Evolutionary conservation across 345 rosid species (phyloP).

Genomic region (Gossypium thurberi): DNA sequence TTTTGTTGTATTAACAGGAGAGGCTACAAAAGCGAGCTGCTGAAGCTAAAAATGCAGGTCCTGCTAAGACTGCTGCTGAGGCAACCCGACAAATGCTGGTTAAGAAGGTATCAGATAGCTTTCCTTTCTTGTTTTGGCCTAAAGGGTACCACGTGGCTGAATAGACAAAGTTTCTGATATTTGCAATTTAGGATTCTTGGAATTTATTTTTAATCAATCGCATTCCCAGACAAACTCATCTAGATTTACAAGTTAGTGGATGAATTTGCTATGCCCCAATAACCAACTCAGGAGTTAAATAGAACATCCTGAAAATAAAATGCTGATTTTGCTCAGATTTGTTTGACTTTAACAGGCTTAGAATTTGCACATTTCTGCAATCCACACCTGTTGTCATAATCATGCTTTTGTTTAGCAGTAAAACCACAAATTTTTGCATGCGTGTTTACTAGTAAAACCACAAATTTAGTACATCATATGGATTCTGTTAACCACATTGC

Average conservation of each 20-base stretch:
- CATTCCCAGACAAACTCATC: no score
- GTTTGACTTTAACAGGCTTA: no score
- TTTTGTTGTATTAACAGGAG: constrained; percentile 43
- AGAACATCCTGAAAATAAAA: no score
- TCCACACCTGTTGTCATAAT: not conserved
- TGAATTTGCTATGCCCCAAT: no score
- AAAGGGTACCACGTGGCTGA: not conserved
- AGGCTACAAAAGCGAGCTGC: constrained; percentile 77
- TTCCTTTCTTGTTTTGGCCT: not conserved
- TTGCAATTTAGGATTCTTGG: no score
- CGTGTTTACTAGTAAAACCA: not conserved
- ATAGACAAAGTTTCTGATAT: not conserved
- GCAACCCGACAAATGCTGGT: constrained; percentile 55
- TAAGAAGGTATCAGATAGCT: constrained; percentile 46
- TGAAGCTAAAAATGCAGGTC: constrained; percentile 54
- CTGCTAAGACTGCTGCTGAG: constrained; percentile 70
- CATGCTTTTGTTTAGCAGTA: not conserved
- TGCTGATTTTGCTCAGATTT: no score
- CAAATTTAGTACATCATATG: not conserved
- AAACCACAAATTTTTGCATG: not conserved
- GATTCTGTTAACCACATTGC: not conserved
- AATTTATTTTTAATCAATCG: no score
- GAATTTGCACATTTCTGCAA: no score
- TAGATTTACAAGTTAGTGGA: no score
- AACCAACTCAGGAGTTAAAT: no score